Evolutionary conservation across 1,284 basidiomycete species (phyloP), one percentile per base, ranked within the genome.

Genomic region (Ustilago cynodontis): DNA sequence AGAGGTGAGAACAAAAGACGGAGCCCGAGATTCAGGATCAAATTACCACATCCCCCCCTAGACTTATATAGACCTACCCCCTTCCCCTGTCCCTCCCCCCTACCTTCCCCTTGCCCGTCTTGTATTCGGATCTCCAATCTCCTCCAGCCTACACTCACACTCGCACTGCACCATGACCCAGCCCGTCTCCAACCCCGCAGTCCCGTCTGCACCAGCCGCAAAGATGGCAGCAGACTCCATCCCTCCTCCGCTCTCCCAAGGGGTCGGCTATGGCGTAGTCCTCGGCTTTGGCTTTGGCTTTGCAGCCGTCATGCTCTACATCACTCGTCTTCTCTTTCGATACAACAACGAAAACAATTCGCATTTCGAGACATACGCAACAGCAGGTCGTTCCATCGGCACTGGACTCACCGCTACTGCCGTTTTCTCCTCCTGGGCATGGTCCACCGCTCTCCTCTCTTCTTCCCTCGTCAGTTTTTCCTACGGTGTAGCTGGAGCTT

Each of bases 241-340:
- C 52, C 59, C 63, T 10, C 72, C 77, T 0, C 80, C 82, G 3
- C 74, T 84, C n/a, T 65, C 59, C 26, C 82, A 85, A 43, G 82
- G 84, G 14, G 78, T 69, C 39, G 82, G 85, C 10, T 86, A 83
- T 57, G 84, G 84, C 45, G 81, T 84, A 18, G 77, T 85, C n/a
- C 67, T 85, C 28, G 85, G 85, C 16, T 68, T 83, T 41, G 79
- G 82, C 0, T 65, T 77, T n/a, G 76, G 79, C 41, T 86, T 86
- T 58, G 83, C 84, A 0, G 54, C 68, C 10, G 71, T 64, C 51
- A 80, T 82, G 65, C 43, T 65, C 39, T 78, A 75, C 53, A 68
- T 82, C 65, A 76, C 78, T 1, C 65, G 60, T 5, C 59, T 78
- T 2, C 66, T 82, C 18, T 59, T 54, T 41, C 61, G 61, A 28